These are phyloP conservation scores for Phytophthora pinifolia DNA, from an alignment of 352 stramenopile genomes.

Conservation along the genomic window DNA sequence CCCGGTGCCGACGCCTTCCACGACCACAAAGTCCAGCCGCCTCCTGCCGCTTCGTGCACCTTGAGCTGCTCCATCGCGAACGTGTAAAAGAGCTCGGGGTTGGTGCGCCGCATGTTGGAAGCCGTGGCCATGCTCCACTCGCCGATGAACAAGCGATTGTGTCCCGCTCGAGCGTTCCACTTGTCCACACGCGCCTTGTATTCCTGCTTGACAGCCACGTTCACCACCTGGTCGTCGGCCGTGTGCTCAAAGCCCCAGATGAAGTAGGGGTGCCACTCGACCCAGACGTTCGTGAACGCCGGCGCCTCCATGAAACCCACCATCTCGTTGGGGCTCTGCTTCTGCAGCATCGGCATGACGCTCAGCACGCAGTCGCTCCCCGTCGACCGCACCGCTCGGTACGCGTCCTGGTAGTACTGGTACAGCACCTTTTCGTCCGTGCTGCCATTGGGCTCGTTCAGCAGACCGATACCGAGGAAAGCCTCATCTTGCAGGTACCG, in stretches of 20 bases:
- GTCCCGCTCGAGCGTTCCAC: slow-evolving; percentile 32
- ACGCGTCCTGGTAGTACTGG: slow-evolving; percentile 76
- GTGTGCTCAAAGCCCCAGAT: slow-evolving; percentile 75
- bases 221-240: slow-evolving; percentile 50
- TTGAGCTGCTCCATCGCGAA: slow-evolving; percentile 55
- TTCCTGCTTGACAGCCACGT: slow-evolving; percentile 29
- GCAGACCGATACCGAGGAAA: slow-evolving; percentile 69
- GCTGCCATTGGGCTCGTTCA: slow-evolving; percentile 64
- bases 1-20: slow-evolving; percentile 52
- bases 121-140: slow-evolving; percentile 58
- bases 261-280: slow-evolving; percentile 84
- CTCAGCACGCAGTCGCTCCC: slow-evolving; percentile 71
- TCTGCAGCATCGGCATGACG: slow-evolving; percentile 57
- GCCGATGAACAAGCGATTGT: slow-evolving; percentile 56
- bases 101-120: slow-evolving; percentile 47
- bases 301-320: slow-evolving; percentile 53
- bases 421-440: slow-evolving; percentile 56
- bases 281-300: slow-evolving; percentile 71
- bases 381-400: slow-evolving; percentile 50
- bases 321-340: slow-evolving; percentile 61
- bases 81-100: slow-evolving; percentile 41
- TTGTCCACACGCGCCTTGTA: slow-evolving; percentile 32
- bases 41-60: slow-evolving; percentile 46
- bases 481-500: slow-evolving; percentile 65
- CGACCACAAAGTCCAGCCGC: slow-evolving; percentile 68